Evolutionary conservation across 257 asterid genomes (phyloP).

Genomic region (Anisodus acutangulus): DNA sequence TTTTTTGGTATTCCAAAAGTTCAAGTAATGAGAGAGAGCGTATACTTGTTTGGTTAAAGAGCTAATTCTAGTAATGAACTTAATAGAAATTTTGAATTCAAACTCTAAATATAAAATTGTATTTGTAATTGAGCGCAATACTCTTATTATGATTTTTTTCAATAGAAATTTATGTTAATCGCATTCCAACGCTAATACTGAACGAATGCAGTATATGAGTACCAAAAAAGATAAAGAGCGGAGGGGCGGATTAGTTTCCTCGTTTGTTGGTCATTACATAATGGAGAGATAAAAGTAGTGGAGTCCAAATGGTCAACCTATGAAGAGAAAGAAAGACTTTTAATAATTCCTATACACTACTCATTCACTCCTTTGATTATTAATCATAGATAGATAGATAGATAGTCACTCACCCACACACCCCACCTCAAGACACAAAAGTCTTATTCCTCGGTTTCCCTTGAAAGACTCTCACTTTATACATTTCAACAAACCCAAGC

Average conservation of each 20-base stretch:
- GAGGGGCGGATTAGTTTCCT: slow-evolving; percentile 43
- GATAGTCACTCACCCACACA: slow-evolving; percentile 44
- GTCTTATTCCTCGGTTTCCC: slow-evolving; percentile 45
- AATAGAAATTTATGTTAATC: not conserved
- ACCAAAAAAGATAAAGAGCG: not conserved
- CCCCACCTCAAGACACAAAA: slow-evolving; percentile 41
- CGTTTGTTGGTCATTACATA: slow-evolving; percentile 50
- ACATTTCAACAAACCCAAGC: slow-evolving; percentile 25
- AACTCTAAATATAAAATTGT: not conserved
- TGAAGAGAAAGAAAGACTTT: slow-evolving; percentile 40
- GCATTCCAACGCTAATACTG: too few species aligned
- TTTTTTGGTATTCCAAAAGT: not conserved
- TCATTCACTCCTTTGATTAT: slow-evolving; percentile 58
- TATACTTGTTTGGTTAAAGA: not conserved
- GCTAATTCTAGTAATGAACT: not conserved
- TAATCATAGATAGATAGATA: slow-evolving; percentile 44
- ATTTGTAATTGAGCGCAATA: too few species aligned
- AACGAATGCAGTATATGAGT: too few species aligned
- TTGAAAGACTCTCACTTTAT: slow-evolving; percentile 29
- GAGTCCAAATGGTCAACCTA: slow-evolving; percentile 55
- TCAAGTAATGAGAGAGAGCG: not conserved
- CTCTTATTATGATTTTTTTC: too few species aligned
- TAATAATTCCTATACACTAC: slow-evolving; percentile 48
- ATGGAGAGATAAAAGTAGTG: slow-evolving; percentile 39
- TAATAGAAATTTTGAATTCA: too few species aligned